A percentile compares a stretch with the other conserved stretches of the same genome.
Evolutionary conservation across 345 rosid genomes (phyloP).

Genomic region (Bruguiera parviflora): DNA sequence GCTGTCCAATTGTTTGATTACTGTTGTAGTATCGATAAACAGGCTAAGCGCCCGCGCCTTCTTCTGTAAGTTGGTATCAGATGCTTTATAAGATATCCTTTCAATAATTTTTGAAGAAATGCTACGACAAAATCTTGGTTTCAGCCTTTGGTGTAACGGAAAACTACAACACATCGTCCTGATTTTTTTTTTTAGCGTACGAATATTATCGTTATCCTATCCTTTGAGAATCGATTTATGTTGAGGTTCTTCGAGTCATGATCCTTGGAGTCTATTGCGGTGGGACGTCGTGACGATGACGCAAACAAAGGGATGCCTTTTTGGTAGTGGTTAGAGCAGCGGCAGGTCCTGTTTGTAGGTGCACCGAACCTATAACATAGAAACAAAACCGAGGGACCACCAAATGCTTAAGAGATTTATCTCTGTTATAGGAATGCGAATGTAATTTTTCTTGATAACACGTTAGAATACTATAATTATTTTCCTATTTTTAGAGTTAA

Average conservation of each 20-base stretch:
- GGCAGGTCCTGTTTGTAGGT: neutral
- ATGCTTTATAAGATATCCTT: constrained; percentile 5
- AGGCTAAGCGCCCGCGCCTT: neutral
- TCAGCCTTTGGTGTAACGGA: neutral
- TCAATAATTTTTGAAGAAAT: constrained; percentile 16
- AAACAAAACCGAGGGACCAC: neutral
- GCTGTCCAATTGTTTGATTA: constrained; percentile 23
- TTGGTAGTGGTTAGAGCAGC: neutral
- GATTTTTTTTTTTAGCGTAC: neutral
- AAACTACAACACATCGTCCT: too few species aligned
- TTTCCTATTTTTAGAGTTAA: too few species aligned
- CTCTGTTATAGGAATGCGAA: too few species aligned
- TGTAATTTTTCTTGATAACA: neutral
- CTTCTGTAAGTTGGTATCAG: constrained; percentile 24
- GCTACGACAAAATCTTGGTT: neutral
- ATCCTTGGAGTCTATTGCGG: too few species aligned
- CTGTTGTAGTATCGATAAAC: constrained; percentile 20
- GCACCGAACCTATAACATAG: neutral
- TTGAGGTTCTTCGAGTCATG: too few species aligned
- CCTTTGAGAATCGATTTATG: neutral
- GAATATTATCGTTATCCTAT: neutral
- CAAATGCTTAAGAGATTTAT: too few species aligned
- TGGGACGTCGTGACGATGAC: too few species aligned
- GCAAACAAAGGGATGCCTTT: neutral
- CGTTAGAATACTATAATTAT: too few species aligned